Percentiles rank a stretch among this genome's conserved stretches.
phyloP scores from a whole-genome alignment of 805 yeast species.

The Lachancea thermotolerans region DNA sequence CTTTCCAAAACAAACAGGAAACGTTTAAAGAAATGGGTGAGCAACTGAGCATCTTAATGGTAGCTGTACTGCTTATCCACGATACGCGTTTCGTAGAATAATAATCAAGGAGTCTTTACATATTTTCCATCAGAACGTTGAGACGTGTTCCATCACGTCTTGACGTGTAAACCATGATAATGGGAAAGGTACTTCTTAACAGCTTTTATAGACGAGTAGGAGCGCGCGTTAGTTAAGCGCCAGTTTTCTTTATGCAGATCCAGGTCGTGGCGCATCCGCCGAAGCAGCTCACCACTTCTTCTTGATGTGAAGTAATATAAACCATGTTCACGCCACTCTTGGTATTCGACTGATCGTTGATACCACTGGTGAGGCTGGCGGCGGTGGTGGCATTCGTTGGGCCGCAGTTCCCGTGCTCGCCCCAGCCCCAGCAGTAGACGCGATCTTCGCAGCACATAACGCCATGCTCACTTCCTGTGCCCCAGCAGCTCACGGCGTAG shows the following conservation, averaged over 20 bases:
- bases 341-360: constrained; percentile 25
- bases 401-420: constrained; percentile 97
- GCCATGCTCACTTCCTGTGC: constrained; percentile 87
- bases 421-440: constrained; percentile 94
- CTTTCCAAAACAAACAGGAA: constrained; percentile 1
- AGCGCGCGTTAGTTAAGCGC: no score
- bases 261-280: constrained; percentile 71
- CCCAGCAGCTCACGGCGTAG: constrained; percentile 21
- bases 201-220: constrained; percentile 16
- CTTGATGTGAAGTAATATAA: constrained; percentile 18
- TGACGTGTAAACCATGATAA: constrained; percentile 52
- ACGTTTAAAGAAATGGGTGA: constrained; percentile 10
- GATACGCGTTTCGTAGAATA: constrained; percentile 16
- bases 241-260: constrained; percentile 29
- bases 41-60: constrained; percentile 1
- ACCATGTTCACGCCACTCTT: constrained; percentile 18
- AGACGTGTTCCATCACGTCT: constrained; percentile 3
- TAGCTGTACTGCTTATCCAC: constrained; percentile 4
- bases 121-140: constrained; percentile 62
- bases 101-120: constrained; percentile 63
- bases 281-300: constrained; percentile 34
- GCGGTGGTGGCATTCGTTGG: constrained; percentile 4
- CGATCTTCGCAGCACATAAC: constrained; percentile 31
- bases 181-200: constrained; percentile 78
- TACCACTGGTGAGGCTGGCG: neutral